Conservation (phyloP, 371 early-diverging fungal genomes). For the Coemansia sp. region DNA sequence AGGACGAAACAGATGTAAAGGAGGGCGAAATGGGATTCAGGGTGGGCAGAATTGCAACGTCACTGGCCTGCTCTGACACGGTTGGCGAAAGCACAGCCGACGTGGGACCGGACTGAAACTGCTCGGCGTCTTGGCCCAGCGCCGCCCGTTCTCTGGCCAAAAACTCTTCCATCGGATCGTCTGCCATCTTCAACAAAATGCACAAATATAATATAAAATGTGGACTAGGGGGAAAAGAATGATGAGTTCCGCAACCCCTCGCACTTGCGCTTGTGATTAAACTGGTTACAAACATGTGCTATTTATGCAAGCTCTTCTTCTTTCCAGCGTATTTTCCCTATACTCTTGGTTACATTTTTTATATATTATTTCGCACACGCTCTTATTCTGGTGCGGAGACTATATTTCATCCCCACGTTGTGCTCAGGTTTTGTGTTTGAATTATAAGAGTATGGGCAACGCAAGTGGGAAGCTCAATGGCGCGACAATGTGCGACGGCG, state of each 20-base stretch:
- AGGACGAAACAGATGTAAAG: background rate
- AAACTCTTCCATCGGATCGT: constrained; percentile 86
- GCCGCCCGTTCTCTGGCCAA: constrained; percentile 88
- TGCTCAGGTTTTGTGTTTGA: background rate
- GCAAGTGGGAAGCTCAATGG: constrained; percentile 39
- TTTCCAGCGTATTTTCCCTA: background rate
- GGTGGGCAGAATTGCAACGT: constrained; percentile 4
- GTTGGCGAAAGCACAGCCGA: constrained; percentile 19
- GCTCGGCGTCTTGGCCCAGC: constrained; percentile 76
- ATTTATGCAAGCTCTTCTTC: background rate
- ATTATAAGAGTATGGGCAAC: constrained; percentile 43
- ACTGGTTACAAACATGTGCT: background rate
- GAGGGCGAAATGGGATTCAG: background rate
- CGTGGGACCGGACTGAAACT: constrained; percentile 52
- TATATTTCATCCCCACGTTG: too few species aligned
- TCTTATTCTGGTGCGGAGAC: background rate
- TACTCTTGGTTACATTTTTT: background rate
- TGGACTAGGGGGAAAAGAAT: background rate
- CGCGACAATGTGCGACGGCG: constrained; percentile 61
- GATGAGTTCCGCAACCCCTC: background rate
- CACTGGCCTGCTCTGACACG: background rate
- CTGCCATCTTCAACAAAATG: constrained; percentile 22
- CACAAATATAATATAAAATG: background rate
- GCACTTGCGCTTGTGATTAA: too few species aligned
- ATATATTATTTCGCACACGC: background rate